Conservation (phyloP, 345 rosid species). For the Eucalyptus decipiens region DNA sequence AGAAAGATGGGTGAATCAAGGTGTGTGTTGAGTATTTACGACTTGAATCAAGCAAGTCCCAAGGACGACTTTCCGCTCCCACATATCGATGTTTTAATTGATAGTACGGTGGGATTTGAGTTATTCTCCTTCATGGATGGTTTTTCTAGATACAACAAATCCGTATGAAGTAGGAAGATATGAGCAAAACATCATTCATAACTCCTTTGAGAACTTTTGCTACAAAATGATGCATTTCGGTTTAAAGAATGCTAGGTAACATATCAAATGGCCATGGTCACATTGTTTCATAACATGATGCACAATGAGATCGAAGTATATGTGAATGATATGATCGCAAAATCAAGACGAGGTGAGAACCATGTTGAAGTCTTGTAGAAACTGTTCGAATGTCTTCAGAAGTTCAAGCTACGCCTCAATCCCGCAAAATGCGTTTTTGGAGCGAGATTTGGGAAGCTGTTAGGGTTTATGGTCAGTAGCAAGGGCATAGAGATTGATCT, state of each 20-base stretch:
- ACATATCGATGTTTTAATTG: accelerated
- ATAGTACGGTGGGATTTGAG: accelerated
- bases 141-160: too few relatives aligned
- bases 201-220: accelerated
- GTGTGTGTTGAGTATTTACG: accelerated
- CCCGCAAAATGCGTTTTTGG: accelerated
- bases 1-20: accelerated
- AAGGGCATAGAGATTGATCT: too few relatives aligned
- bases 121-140: too few relatives aligned
- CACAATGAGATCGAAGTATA: too few relatives aligned
- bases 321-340: too few relatives aligned
- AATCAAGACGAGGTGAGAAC: too few relatives aligned
- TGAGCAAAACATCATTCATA: too few relatives aligned
- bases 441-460: accelerated
- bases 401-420: too few relatives aligned
- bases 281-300: too few relatives aligned
- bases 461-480: accelerated
- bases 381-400: accelerated
- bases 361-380: accelerated
- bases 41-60: too few relatives aligned
- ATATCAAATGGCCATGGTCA: too few relatives aligned
- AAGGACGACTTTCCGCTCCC: accelerated
- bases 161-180: too few relatives aligned
- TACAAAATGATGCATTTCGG: accelerated
- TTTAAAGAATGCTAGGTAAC: accelerated